Evolutionary conservation across 345 rosid genomes (phyloP).

Genomic region (Lepidium africanum): DNA sequence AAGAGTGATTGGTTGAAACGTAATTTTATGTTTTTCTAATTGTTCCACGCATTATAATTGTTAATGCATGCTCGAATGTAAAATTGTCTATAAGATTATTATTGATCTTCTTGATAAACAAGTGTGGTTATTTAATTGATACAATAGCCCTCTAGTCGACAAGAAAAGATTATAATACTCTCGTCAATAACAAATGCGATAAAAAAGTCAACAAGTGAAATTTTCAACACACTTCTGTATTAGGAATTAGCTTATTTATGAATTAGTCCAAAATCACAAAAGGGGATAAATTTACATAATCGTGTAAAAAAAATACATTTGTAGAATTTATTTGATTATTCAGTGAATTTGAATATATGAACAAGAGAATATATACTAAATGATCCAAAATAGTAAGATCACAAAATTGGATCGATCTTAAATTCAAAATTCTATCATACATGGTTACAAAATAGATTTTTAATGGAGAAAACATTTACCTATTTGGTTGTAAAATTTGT

Average conservation of each 20-base stretch:
- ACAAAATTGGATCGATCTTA: no score
- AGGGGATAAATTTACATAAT: neutral
- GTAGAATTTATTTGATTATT: no score
- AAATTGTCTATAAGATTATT: neutral
- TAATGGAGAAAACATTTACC: no score
- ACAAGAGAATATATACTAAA: no score
- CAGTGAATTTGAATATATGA: no score
- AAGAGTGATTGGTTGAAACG: slow-evolving; percentile 13
- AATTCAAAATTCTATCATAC: no score
- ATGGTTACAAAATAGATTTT: no score
- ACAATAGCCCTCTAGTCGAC: neutral
- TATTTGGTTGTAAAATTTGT: no score
- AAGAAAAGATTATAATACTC: neutral
- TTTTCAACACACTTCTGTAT: neutral
- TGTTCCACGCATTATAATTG: neutral
- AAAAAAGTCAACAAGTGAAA: slow-evolving; percentile 20
- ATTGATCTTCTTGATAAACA: neutral
- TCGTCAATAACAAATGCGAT: neutral
- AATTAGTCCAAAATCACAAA: neutral
- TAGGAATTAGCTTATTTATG: neutral
- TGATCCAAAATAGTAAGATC: no score
- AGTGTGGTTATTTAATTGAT: neutral
- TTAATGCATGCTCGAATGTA: slow-evolving; percentile 15
- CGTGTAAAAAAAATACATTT: no score
- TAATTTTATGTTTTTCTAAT: neutral